These are phyloP conservation scores for Trichoderma sp. DNA, from an alignment of 2,329 filamentous ascomycete genomes.

Conservation along the genomic window DNA sequence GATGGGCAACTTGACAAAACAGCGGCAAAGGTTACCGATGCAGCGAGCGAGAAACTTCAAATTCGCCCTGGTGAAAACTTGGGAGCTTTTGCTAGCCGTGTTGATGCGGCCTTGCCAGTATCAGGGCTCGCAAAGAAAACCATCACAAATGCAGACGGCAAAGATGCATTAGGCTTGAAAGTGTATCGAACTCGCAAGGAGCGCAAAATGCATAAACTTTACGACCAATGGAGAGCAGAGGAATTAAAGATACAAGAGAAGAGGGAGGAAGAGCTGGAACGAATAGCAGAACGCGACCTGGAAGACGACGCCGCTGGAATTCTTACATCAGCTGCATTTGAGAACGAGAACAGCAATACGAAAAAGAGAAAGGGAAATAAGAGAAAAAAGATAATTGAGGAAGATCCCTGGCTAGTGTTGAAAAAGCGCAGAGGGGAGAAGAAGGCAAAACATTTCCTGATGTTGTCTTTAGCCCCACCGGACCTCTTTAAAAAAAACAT, in stretches of 20 bases:
- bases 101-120: conserved; percentile 80
- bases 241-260: conserved; percentile 61
- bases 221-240: conserved; percentile 71
- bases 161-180: conserved; percentile 63
- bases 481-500: conserved; percentile 58
- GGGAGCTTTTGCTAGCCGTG: conserved; percentile 75
- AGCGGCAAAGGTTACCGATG: conserved; percentile 24
- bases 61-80: conserved; percentile 83
- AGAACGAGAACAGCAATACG: conserved; percentile 38
- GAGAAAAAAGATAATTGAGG: conserved; percentile 51
- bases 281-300: conserved; percentile 60
- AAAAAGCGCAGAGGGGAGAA: conserved; percentile 61
- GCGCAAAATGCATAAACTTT: conserved; percentile 74
- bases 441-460: conserved; percentile 51
- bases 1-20: conserved; percentile 51
- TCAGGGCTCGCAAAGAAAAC: conserved; percentile 64
- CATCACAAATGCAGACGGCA: conserved; percentile 49
- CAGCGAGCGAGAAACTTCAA: conserved; percentile 48
- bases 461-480: conserved; percentile 73
- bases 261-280: conserved; percentile 62
- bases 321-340: conserved; percentile 39
- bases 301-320: conserved; percentile 54
- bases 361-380: conserved; percentile 35
- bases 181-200: conserved; percentile 77
- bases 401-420: conserved; percentile 74